phyloP scores from a whole-genome alignment of 495 filamentous ascomycete species.

The Oidiodendron maius region DNA sequence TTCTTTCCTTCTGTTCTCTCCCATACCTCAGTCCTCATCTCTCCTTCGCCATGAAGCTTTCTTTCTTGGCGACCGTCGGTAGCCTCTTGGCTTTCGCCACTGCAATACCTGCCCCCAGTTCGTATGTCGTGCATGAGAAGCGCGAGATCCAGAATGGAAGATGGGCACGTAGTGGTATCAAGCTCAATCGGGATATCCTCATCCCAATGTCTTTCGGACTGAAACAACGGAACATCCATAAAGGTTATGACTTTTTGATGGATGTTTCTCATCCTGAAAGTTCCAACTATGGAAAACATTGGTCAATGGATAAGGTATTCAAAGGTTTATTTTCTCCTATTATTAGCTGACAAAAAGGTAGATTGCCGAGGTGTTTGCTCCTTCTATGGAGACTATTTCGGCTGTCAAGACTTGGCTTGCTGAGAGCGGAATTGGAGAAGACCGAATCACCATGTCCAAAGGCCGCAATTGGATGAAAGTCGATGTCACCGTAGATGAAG shows the following conservation, averaged over 20 bases:
- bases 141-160: conserved; percentile 8
- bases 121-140: conserved; percentile 21
- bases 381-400: conserved; percentile 1
- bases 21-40: too few relatives aligned
- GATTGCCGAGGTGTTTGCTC: conserved; percentile 11
- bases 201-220: conserved; percentile 46
- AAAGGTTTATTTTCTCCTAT: background rate
- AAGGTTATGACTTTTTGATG: conserved; percentile 45
- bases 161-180: conserved; percentile 12
- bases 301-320: conserved; percentile 10
- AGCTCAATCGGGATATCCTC: conserved; percentile 1
- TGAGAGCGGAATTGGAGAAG: conserved; percentile 7
- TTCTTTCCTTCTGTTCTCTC: background rate
- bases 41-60: conserved; percentile 14
- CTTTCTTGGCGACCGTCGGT: conserved; percentile 10
- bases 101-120: conserved; percentile 14
- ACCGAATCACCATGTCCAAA: conserved; percentile 3
- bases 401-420: conserved; percentile 13
- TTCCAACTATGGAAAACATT: conserved; percentile 15
- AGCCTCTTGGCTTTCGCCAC: conserved; percentile 3
- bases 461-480: conserved; percentile 20
- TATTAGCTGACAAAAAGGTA: background rate
- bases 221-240: conserved; percentile 42
- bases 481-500: conserved; percentile 43
- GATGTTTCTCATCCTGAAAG: conserved; percentile 25